These are phyloP conservation scores for Alternaria angustiovoidea DNA, from an alignment of 2,329 filamentous ascomycete genomes.

Conservation along the genomic window DNA sequence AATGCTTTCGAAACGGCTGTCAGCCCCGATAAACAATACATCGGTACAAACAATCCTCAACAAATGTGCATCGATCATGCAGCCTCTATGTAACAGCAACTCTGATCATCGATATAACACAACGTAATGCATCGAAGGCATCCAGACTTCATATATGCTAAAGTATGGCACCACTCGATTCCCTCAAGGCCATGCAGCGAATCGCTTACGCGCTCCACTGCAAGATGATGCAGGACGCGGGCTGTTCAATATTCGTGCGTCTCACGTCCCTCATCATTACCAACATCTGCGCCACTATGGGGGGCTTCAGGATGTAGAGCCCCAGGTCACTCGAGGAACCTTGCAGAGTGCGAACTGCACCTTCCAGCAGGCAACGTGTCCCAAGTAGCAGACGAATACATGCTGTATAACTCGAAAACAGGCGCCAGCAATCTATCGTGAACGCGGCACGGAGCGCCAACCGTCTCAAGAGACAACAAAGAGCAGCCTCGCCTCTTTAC, in stretches of 20 bases:
- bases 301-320: conserved; percentile 29
- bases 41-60: background rate
- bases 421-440: conserved; percentile 29
- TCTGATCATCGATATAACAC: conserved; percentile 4
- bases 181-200: conserved; percentile 18
- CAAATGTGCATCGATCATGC: conserved; percentile 5
- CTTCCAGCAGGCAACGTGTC: conserved; percentile 15
- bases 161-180: conserved; percentile 2
- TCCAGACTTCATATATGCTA: conserved; percentile 8
- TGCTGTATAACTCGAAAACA: conserved; percentile 32
- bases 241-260: conserved; percentile 18
- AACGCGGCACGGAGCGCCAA: conserved; percentile 29
- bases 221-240: conserved; percentile 35
- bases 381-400: conserved; percentile 20
- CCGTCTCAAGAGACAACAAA: conserved; percentile 4
- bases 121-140: conserved; percentile 1
- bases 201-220: conserved; percentile 14
- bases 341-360: conserved; percentile 20
- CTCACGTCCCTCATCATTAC: conserved; percentile 26
- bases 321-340: conserved; percentile 11
- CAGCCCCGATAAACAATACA: conserved; percentile 8
- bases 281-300: conserved; percentile 30
- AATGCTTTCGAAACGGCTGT: conserved; percentile 11
- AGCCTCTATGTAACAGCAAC: background rate
- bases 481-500: conserved; percentile 20